Base-by-base conservation (phyloP, 225 moss, liverwort and hornwort species). In the Thuidium tamariscinum region DNA sequence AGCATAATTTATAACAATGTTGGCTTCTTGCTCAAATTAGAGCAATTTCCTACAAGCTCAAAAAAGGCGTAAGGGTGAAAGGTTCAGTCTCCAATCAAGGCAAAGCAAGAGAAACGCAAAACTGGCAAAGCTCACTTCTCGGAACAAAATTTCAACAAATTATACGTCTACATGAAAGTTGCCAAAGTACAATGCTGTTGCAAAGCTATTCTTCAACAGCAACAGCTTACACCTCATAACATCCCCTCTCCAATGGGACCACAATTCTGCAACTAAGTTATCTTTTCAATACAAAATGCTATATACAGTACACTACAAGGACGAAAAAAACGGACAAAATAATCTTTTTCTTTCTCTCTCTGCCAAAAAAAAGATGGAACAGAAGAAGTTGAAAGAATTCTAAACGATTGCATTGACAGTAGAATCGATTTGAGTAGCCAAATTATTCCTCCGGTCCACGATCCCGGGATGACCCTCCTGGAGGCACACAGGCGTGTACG, bases 401-500 rank as follows among this genome's bases (percentile, higher is more conserved):
- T 92, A 92, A 27, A 92, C 14, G 14, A 88, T 86, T 30, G 89
- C 82, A 66, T 90, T 88, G n/a, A 92, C 59, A 61, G 89, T 84
- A 3, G 88, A 30, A 23, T 92, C 54, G 8, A 92, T 23, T 80
- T 73, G 65, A 5, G 88, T 81, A 23, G 92, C 92, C 42, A 92
- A 5, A 46, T 92, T 92, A 1, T 72, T 39, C 42, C 92, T 81
- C n/a, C 92, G 80, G 0, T 92, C 86, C 7, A 77, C 59, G 13
- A 92, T 88, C 13, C 89, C 92, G 16, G 67, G 46, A 48, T 90
- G 89, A 2, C 90, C 90, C 59, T 92, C 90, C 60, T 86, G 82
- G 67, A 92, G 7, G 36, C 16, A 49, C 14, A 7, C 30, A 3
- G 92, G 93, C 9, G 88, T 92, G 49, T 92, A 92, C 1, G 86